These are phyloP conservation scores for Xylaria castorea DNA, from an alignment of 495 filamentous ascomycete species.

Conservation along the genomic window DNA sequence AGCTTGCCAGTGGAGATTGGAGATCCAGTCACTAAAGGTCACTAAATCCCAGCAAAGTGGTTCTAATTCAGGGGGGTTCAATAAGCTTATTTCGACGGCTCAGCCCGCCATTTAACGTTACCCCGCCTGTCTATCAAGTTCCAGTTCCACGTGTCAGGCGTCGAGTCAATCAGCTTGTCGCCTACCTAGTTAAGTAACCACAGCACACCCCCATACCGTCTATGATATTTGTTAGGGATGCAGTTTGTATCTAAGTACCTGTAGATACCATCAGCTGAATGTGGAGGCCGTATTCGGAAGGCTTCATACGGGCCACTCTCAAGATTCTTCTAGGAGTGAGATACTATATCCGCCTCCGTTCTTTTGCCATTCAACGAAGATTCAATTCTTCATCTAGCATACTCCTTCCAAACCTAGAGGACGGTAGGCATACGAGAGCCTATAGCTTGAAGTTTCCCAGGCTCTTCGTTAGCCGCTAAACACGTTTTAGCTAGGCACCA, in stretches of 20 bases:
- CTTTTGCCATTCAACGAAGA: neutral
- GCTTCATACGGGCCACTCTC: neutral
- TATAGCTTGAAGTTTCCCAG: too few species aligned
- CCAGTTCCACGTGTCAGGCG: neutral
- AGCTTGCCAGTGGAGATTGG: neutral
- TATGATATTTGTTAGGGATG: neutral
- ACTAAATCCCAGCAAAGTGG: slow-evolving; percentile 3
- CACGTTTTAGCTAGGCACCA: slow-evolving; percentile 18
- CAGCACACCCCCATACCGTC: neutral
- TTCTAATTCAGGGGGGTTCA: neutral
- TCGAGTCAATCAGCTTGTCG: neutral
- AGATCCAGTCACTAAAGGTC: neutral
- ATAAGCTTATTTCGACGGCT: slow-evolving; percentile 27
- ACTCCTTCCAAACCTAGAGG: neutral
- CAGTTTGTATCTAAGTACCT: neutral
- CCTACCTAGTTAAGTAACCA: neutral
- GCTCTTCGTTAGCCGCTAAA: neutral
- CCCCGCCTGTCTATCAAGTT: neutral
- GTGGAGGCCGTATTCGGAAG: neutral
- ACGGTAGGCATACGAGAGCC: neutral
- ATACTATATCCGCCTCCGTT: neutral
- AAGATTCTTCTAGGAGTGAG: neutral
- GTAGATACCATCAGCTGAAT: neutral
- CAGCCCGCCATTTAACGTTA: slow-evolving; percentile 3
- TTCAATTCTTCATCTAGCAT: neutral